Evolutionary conservation across 495 filamentous ascomycete species (phyloP), one percentile per base, ranked within the genome.

Genomic region (Talaromyces ruber): DNA sequence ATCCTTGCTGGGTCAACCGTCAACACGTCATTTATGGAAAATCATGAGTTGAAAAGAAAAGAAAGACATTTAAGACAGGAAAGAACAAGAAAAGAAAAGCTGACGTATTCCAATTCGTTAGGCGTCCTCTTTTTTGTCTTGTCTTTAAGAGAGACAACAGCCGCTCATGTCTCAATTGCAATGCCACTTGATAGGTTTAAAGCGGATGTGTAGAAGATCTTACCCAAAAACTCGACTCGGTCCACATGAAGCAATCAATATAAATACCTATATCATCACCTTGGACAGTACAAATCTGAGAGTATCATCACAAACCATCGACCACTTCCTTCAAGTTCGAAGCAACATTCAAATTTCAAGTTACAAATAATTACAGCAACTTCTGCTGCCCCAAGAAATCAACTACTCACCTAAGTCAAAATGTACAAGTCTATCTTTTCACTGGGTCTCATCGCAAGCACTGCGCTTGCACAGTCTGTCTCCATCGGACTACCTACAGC

Each of bases 401-500:
- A 21, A 47, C 24, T 2, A 54, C 16, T 11, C 16, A 54, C 22
- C 14, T 5, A 7, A 25, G 28, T 6, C 51, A 54, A 34, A 54
- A 57, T 57, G 54, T 34, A 24, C 54, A 68, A 71, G 59, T 65
- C 60, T 61, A 52, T 74, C 51, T 18, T 64, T 18, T 32, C 69
- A 14, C 52, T 72, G n/a, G 52, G 60, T 25, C 51, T 68, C 34
- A 62, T 77, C 24, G 63, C 62, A 14, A 63, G 66, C 43, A 62
- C 62, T 58, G 84, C 92, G 57, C 78, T 93, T 62, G 80, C 84
- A 16, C 86, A 87, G 53, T 86, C 79, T 29, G 88, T 86, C 7
- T 70, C 73, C 39, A 82, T 96, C 53, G 89, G 82, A 1, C 79
- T 93, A 6, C 92, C 92, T 11, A 52, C 50, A 1, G 64, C 57